Conservation (phyloP, 164 flowering plant genomes). For the Paratinospora sagittata region DNA sequence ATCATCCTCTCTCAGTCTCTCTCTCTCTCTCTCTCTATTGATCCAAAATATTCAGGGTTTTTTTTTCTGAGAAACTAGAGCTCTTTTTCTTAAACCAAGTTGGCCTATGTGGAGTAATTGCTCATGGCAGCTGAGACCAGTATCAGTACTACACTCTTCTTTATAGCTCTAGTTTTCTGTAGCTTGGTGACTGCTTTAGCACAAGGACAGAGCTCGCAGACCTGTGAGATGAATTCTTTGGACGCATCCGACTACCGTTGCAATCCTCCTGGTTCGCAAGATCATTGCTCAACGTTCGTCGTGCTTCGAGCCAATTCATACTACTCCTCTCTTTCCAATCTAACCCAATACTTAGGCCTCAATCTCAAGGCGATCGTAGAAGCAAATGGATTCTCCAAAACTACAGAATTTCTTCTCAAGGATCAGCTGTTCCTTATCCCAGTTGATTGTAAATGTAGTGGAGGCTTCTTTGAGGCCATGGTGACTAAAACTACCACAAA, state of each 20-base stretch:
- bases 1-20: neutral
- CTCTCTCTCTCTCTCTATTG: slow-evolving; percentile 11
- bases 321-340: slow-evolving; percentile 53
- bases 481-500: slow-evolving; percentile 30
- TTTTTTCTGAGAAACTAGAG: slow-evolving; percentile 13
- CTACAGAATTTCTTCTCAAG: slow-evolving; percentile 34
- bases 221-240: slow-evolving; percentile 35
- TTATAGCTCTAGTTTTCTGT: slow-evolving; percentile 25
- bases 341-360: slow-evolving; percentile 52
- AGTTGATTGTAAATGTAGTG: slow-evolving; percentile 47
- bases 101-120: slow-evolving; percentile 12
- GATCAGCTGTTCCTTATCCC: slow-evolving; percentile 60
- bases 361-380: slow-evolving; percentile 31
- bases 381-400: slow-evolving; percentile 45
- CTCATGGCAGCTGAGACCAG: slow-evolving; percentile 30
- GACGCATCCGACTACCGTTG: slow-evolving; percentile 39
- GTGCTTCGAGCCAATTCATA: slow-evolving; percentile 45
- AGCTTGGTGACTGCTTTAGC: slow-evolving; percentile 20
- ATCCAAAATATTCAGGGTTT: slow-evolving; percentile 35
- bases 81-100: neutral
- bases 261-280: slow-evolving; percentile 15
- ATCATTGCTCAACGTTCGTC: slow-evolving; percentile 47
- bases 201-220: slow-evolving; percentile 29
- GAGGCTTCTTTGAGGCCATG: slow-evolving; percentile 38
- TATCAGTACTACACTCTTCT: slow-evolving; percentile 16